Base-by-base conservation (phyloP, 257 asterid genomes). In the Jacaranda mimosifolia region DNA sequence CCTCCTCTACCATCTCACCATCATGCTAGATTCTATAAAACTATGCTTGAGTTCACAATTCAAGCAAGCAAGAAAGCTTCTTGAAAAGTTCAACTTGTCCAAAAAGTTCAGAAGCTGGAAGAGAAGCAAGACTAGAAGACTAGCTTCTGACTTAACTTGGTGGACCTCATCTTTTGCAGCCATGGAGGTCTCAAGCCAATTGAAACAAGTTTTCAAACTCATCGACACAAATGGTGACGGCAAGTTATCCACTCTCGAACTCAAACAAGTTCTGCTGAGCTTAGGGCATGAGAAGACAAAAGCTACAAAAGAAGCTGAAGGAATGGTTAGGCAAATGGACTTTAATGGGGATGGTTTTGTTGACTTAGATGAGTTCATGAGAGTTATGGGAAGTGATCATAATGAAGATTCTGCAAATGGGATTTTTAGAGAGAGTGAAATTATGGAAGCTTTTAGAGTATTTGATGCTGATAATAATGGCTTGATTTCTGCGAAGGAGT, bases 191-290 rank as follows among this genome's bases (percentile, higher is more conserved):
- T 89, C 90, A 18, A 77, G 38, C 72, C 92, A 91, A 69, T 56
- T 86, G 70, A 80, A 80, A 58, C 88, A 88, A 18, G 94, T 92
- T 1, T 90, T 92, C 90, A 74, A 81, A 32, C 81, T 88, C 77
- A 92, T 90, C 19, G 96, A 90, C 87, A 39, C 86, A 2, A 84
- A 92, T 38, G 94, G 92, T 0, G 96, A 92, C 53, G 97, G 97
- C 0, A 92, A 87, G 73, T 69, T 92, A 14, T 87, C 96, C 13
- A 70, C 89, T 0, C 39, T 49, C 60, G 96, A 92, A 87, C 81
- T 90, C 3, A 70, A 81, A 38, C 80, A 77, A 45, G 80, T 87
- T 21, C 83, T 92, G 0, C 53, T 76, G 0, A 83, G 86, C 68
- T 46, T 88, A 3, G 91, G 94, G 7, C 74, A 83, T 52, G 84